Conservation (phyloP, 1,139 yeast genomes). For the Wickerhamomyces sp. region DNA sequence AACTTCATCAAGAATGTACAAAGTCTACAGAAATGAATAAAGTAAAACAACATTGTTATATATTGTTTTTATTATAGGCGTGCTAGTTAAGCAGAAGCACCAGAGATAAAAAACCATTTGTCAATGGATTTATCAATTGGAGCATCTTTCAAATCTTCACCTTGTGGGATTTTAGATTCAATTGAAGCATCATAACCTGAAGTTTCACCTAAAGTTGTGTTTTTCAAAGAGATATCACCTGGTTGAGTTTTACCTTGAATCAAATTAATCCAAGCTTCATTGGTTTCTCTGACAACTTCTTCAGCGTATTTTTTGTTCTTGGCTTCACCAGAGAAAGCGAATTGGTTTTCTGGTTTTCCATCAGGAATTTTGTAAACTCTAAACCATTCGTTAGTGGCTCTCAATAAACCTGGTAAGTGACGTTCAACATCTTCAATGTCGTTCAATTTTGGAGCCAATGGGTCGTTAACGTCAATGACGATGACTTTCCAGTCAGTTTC, state of each 20-base stretch:
- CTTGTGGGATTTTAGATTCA: constrained; percentile 58
- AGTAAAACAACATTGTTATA: constrained; percentile 2
- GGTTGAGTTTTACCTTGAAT: constrained; percentile 44
- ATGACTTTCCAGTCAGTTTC: constrained; percentile 93
- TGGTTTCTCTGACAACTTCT: constrained; percentile 64
- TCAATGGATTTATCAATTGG: constrained; percentile 95
- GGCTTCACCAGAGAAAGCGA: constrained; percentile 82
- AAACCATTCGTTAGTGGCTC: constrained; percentile 88
- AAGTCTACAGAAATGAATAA: not conserved
- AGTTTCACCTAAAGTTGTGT: constrained; percentile 66
- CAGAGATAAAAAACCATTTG: constrained; percentile 99
- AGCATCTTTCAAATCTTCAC: constrained; percentile 72
- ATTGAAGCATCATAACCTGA: constrained; percentile 47
- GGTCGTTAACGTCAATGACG: constrained; percentile 71
- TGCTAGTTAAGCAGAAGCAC: constrained; percentile 52
- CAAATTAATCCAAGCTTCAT: constrained; percentile 68
- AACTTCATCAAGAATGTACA: constrained; percentile 53
- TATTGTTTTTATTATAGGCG: not conserved
- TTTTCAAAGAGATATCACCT: constrained; percentile 55
- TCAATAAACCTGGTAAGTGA: constrained; percentile 75
- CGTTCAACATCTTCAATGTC: constrained; percentile 74
- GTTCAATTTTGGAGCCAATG: constrained; percentile 64
- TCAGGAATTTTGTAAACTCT: constrained; percentile 87
- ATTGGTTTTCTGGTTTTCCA: constrained; percentile 82
- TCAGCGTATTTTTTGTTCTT: constrained; percentile 71